phyloP scores from a whole-genome alignment of 2,329 filamentous ascomycete species.

The Penicillium sp. region DNA sequence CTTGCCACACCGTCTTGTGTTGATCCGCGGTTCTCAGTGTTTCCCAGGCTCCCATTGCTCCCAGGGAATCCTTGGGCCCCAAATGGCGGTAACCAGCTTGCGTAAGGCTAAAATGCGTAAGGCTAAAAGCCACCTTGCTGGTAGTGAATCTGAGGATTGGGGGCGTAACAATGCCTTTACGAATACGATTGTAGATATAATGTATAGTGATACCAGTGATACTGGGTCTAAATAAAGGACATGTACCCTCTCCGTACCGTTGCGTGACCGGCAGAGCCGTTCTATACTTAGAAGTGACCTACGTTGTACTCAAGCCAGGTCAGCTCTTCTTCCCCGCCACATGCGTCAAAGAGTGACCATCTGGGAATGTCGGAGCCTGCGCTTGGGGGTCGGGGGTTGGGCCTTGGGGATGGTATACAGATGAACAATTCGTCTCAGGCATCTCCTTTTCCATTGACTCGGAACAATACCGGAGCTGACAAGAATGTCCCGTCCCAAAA shows the following conservation, averaged over 20 bases:
- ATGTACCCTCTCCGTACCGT: conserved; percentile 6
- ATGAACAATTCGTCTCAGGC: not conserved
- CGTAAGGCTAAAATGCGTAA: conserved; percentile 1
- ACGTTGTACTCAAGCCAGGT: not conserved
- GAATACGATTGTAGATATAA: not conserved
- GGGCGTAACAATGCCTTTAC: not conserved
- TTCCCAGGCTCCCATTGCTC: not conserved
- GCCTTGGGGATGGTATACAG: not conserved
- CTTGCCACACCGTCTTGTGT: not conserved
- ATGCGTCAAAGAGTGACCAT: conserved; percentile 1
- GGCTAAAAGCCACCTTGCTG: conserved; percentile 1
- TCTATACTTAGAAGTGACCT: conserved; percentile 23
- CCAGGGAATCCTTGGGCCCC: not conserved
- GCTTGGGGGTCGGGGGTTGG: not conserved
- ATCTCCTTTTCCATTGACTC: not conserved
- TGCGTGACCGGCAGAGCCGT: not conserved
- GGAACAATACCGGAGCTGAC: not conserved
- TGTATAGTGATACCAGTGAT: too few species aligned
- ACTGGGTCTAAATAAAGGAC: not conserved
- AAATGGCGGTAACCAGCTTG: conserved; percentile 8
- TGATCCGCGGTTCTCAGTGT: not conserved
- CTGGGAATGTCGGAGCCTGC: conserved; percentile 1
- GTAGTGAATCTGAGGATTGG: not conserved
- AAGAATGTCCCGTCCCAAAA: not conserved
- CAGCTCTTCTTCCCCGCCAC: conserved; percentile 9